Conservation (phyloP, 2,329 filamentous ascomycete genomes). For the Fusarium secorum region DNA sequence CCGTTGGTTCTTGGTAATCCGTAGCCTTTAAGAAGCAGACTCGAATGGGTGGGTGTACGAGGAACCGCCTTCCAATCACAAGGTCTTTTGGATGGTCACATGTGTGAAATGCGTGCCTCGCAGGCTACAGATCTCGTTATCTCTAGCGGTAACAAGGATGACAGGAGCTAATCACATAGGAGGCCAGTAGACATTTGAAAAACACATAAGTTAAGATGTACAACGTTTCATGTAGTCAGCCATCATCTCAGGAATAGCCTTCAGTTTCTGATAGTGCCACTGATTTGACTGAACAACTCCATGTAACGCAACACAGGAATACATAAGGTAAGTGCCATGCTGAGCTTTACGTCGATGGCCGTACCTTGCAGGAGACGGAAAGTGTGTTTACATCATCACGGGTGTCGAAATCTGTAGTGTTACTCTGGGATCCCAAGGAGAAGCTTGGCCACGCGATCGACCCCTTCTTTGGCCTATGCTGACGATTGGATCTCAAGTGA, state of each 20-base stretch:
- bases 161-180: background rate
- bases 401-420: conserved; percentile 3
- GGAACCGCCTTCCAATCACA: conserved; percentile 5
- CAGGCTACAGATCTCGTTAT: conserved; percentile 1
- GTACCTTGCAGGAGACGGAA: background rate
- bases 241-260: background rate
- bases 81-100: conserved; percentile 22
- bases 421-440: background rate
- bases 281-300: background rate
- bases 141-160: background rate
- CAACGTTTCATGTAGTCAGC: background rate
- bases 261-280: background rate
- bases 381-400: background rate
- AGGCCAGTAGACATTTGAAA: background rate
- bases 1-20: background rate
- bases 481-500: conserved; percentile 19
- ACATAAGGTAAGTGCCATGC: background rate
- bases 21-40: background rate
- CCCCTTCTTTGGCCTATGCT: background rate
- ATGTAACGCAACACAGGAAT: background rate
- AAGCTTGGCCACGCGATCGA: conserved; percentile 9
- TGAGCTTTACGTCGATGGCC: background rate
- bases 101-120: conserved; percentile 7
- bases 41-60: conserved; percentile 15
- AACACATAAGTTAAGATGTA: background rate